These are phyloP conservation scores for Backusella westeae DNA, from an alignment of 192 early-diverging fungal species.

Conservation along the genomic window DNA sequence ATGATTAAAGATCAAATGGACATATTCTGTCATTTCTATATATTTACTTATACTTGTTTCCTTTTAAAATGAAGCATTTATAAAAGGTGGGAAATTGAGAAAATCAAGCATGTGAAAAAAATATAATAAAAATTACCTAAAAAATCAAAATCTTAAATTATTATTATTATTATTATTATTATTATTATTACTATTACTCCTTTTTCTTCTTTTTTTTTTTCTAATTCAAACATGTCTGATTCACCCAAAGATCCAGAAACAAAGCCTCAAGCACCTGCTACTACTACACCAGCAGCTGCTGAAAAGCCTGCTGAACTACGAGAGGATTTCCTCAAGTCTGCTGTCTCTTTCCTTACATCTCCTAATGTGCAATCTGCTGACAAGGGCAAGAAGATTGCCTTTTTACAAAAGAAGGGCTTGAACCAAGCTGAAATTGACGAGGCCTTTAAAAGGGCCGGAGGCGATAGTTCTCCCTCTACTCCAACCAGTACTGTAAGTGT, in stretches of 20 bases:
- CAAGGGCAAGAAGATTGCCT: slow-evolving; percentile 69
- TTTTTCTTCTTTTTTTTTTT: neutral
- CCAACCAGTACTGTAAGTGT: neutral
- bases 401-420: slow-evolving; percentile 77
- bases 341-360: slow-evolving; percentile 71
- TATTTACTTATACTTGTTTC: too few species aligned
- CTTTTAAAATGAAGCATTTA: neutral
- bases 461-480: neutral
- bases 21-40: too few species aligned
- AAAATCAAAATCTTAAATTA: neutral
- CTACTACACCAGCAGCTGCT: neutral
- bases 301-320: slow-evolving; percentile 33
- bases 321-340: slow-evolving; percentile 54
- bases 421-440: slow-evolving; percentile 67
- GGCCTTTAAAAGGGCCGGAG: slow-evolving; percentile 43
- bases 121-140: neutral
- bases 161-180: too few species aligned
- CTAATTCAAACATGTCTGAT: neutral
- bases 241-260: neutral
- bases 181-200: neutral
- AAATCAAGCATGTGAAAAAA: neutral
- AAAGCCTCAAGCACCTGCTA: neutral
- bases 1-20: too few species aligned
- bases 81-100: neutral
- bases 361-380: slow-evolving; percentile 75